A percentile compares a stretch with the other conserved stretches of the same genome.
These are phyloP conservation scores for Alternaria sp. DNA, from an alignment of 2,329 filamentous ascomycete genomes.

Conservation along the genomic window DNA sequence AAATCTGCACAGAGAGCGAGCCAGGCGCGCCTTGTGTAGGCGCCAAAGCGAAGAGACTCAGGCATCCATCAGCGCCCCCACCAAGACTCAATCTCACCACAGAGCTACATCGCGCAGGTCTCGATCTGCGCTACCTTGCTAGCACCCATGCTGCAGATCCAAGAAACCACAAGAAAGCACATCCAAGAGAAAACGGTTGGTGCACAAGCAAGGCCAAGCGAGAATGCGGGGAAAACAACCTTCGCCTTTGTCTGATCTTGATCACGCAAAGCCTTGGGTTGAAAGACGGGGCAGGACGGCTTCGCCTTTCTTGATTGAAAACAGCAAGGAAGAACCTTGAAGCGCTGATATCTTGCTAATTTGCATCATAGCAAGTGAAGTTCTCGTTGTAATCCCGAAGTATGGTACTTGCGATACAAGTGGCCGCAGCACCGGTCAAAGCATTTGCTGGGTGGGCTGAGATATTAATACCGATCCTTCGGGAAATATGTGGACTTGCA, in stretches of 20 bases:
- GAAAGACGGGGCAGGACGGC: not conserved
- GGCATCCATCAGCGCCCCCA: not conserved
- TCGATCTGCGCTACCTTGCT: not conserved
- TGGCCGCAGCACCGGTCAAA: not conserved
- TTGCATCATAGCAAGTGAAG: not conserved
- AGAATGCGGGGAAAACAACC: constrained; percentile 5
- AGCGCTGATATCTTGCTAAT: not conserved
- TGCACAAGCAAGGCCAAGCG: constrained; percentile 1
- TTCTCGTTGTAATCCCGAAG: not conserved
- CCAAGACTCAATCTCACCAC: not conserved
- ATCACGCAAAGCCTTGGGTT: not conserved
- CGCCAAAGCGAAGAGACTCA: not conserved
- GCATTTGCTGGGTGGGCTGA: not conserved
- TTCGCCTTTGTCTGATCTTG: not conserved
- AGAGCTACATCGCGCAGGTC: not conserved
- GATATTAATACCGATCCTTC: not conserved
- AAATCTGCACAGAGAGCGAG: not conserved
- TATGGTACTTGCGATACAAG: not conserved
- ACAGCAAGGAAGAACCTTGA: not conserved
- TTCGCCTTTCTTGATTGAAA: not conserved
- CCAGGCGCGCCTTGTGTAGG: not conserved
- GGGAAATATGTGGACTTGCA: not conserved
- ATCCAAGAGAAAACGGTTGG: not conserved
- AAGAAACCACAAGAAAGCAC: not conserved
- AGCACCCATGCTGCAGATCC: not conserved